These are phyloP conservation scores for Lipomyces starkeyi DNA, from an alignment of 805 yeast species.

Conservation along the genomic window DNA sequence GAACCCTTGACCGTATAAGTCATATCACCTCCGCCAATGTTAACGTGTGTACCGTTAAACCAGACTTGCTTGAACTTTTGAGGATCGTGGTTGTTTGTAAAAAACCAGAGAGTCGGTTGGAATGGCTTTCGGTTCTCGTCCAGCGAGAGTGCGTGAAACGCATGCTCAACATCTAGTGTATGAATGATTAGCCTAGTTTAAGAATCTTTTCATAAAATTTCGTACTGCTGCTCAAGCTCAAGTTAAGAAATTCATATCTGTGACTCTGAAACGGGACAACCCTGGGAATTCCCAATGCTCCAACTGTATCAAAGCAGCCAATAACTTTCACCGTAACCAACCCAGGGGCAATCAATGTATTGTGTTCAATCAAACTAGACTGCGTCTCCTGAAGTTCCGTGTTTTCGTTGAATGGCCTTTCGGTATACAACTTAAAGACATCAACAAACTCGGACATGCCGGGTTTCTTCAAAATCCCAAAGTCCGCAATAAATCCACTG, in stretches of 20 bases:
- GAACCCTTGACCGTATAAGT: background rate
- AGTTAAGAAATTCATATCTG: constrained; percentile 20
- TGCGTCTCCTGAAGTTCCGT: constrained; percentile 1
- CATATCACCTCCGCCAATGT: constrained; percentile 34
- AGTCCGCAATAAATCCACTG: constrained; percentile 25
- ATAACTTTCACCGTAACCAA: constrained; percentile 9
- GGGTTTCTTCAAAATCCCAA: constrained; percentile 22
- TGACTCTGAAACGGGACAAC: background rate
- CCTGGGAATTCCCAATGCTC: constrained; percentile 31
- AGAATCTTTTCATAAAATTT: background rate
- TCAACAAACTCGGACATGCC: constrained; percentile 30
- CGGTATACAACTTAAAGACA: constrained; percentile 18
- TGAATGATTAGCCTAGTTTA: background rate
- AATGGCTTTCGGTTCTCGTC: constrained; percentile 30
- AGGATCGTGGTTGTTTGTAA: background rate
- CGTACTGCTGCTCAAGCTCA: constrained; percentile 16
- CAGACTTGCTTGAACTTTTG: constrained; percentile 29
- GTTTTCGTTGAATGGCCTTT: background rate
- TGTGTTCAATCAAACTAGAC: background rate
- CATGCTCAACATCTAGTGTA: constrained; percentile 25
- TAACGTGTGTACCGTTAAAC: constrained; percentile 30
- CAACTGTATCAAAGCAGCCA: constrained; percentile 37
- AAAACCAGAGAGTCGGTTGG: constrained; percentile 30
- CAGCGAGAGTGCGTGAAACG: constrained; percentile 32
- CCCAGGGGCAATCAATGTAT: constrained; percentile 3